phyloP scores from a whole-genome alignment of 768 basidiomycete genomes.

The Auricularia sp. region DNA sequence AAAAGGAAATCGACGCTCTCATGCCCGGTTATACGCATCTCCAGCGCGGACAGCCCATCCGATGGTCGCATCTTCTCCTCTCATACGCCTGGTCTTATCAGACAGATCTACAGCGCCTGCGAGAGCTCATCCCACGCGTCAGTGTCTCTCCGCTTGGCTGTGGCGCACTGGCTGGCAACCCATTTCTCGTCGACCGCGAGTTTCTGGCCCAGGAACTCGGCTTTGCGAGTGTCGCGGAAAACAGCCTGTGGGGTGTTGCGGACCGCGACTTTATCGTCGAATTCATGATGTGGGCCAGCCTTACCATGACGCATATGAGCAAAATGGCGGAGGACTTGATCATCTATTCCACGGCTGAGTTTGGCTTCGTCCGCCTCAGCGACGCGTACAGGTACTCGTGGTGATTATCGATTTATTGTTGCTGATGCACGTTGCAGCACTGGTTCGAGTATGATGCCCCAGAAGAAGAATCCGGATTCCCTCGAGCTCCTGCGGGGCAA shows the following conservation, averaged over 20 bases:
- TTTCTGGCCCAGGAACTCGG: slow-evolving; percentile 86
- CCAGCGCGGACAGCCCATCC: slow-evolving; percentile 97
- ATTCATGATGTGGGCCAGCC: slow-evolving; percentile 91
- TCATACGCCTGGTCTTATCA: slow-evolving; percentile 91
- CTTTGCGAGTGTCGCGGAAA: slow-evolving; percentile 81
- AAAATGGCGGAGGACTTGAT: slow-evolving; percentile 93
- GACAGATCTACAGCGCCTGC: slow-evolving; percentile 78
- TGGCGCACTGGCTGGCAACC: slow-evolving; percentile 93
- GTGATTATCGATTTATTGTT: slow-evolving; percentile 12
- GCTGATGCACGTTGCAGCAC: slow-evolving; percentile 43
- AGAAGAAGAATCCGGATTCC: slow-evolving; percentile 98
- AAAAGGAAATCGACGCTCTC: slow-evolving; percentile 82
- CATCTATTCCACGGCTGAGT: slow-evolving; percentile 94
- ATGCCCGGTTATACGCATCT: slow-evolving; percentile 97
- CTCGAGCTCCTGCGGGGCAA: slow-evolving; percentile 93
- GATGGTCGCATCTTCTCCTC: slow-evolving; percentile 95
- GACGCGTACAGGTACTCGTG: slow-evolving; percentile 82
- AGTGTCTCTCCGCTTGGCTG: slow-evolving; percentile 90
- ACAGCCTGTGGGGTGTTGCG: slow-evolving; percentile 92
- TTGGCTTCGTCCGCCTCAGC: slow-evolving; percentile 90
- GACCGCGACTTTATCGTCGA: slow-evolving; percentile 97
- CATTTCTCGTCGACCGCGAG: slow-evolving; percentile 87
- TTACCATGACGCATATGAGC: slow-evolving; percentile 89
- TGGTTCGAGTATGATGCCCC: slow-evolving; percentile 99
- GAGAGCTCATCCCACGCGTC: slow-evolving; percentile 76